These are phyloP conservation scores for Xylariaceae sp. DNA, from an alignment of 2,329 filamentous ascomycete genomes.

Conservation along the genomic window DNA sequence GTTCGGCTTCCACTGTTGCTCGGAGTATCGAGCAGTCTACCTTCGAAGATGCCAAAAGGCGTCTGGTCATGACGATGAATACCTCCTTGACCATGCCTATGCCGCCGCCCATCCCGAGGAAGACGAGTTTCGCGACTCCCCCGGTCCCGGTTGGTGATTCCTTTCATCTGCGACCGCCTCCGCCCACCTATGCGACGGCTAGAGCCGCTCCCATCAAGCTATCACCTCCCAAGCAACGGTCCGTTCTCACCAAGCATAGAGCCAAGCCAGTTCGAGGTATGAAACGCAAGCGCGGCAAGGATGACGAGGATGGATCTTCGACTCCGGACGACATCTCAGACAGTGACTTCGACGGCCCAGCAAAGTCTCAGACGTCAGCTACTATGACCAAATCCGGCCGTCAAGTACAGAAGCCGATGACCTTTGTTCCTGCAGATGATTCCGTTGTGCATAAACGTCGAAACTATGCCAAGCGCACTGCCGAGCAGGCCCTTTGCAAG, in stretches of 20 bases:
- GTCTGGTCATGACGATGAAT: conserved; percentile 38
- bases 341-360: conserved; percentile 20
- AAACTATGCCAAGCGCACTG: conserved; percentile 53
- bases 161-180: conserved; percentile 26
- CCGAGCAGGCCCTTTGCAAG: conserved; percentile 60
- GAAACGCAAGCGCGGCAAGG: conserved; percentile 36
- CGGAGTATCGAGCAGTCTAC: conserved; percentile 32
- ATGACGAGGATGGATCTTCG: conserved; percentile 23
- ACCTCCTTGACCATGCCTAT: conserved; percentile 37
- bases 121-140: background rate
- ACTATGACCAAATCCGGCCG: conserved; percentile 73
- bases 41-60: conserved; percentile 37
- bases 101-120: conserved; percentile 16
- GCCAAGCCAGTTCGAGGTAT: conserved; percentile 21
- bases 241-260: conserved; percentile 16
- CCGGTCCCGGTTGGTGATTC: conserved; percentile 20
- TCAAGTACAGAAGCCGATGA: conserved; percentile 60
- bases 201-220: conserved; percentile 3
- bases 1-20: conserved; percentile 31
- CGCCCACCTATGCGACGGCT: conserved; percentile 1
- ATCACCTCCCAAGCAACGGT: conserved; percentile 10
- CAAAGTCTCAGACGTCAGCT: conserved; percentile 45
- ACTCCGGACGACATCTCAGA: conserved; percentile 30
- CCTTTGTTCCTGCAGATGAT: conserved; percentile 47
- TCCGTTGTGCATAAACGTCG: conserved; percentile 34